Base-by-base conservation (phyloP, 495 filamentous ascomycete species). In the Podospora bellae-mahoneyi region DNA sequence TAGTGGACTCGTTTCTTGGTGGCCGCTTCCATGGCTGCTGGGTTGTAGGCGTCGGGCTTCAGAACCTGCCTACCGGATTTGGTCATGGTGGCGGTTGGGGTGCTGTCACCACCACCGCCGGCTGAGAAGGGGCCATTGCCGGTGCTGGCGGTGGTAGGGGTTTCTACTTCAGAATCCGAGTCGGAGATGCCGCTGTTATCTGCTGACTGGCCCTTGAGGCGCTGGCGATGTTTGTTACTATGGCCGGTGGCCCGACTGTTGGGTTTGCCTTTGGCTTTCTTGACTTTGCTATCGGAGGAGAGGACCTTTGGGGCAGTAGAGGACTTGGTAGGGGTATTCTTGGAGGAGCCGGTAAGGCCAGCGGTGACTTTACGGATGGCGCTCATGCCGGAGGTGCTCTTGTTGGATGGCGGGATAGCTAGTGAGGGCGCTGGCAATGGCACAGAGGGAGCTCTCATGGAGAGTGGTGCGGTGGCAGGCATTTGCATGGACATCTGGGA, bases 21-120 rank as follows among this genome's bases (percentile, higher is more conserved):
- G 69, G 55, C 74, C 61, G 69, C 66, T 65, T 77, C 79, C 73
- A 83, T 73, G 64, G 84, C 67, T 9, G 82, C 84, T 13, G 88
- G 92, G 72, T 85, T 87, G 79, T 88, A 96, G 77, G 83, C 85
- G 5, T 85, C 78, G 4, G 93, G 92, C 67, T 91, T 92, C 70
- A 88, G 87, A 9, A 96, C 87, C 59, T 91, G 88, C 57, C 93
- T 88, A 32, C 93, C 93, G 16, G 92, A 96, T 71, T 93, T 92
- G 5, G 93, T 96, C 73, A 85, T 89, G 1, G 61, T 9, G 5
- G 64, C 5, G 13, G 71, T 39, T 48, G 39, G 39, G 39, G 39
- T 48, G 39, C 9, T 48, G 15, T 48, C 39, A 10, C 39, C 39
- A 10, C 39, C 39, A 10, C 39, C 39, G 39, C 39, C 39, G 39